Base-by-base conservation (phyloP, 495 filamentous ascomycete species). In the Tuber umbilicatum region DNA sequence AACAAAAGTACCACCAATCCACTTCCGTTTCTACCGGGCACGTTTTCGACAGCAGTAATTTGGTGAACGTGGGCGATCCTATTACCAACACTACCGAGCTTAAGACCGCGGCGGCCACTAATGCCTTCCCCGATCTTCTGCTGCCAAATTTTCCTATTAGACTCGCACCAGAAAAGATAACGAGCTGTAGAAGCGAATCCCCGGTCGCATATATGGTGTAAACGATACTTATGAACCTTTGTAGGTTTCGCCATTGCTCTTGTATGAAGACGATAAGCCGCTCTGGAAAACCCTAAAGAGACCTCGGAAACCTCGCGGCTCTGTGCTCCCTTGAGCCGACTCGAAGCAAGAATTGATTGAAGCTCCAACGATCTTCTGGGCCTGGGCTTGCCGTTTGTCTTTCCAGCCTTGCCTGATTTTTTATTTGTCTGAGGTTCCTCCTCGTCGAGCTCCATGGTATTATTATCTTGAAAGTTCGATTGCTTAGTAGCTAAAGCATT, bases 91-190 rank as follows among this genome's bases (percentile, higher is more conserved):
- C 77, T 74, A 27, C 77, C 78, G 7, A 80, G 73, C 55, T 79
- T 79, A 21, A 80, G 70, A 23, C 77, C 78, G 50, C 78, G 78
- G 6, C 78, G 78, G 23, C 78, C 78, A 71, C 78, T 73, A 41
- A 80, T 79, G 38, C 78, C 78, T 74, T 80, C 78, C 23, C 78
- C 78, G 72, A 80, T 80, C 70, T 77, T 80, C 40, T 80, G 78
- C 60, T 80, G 77, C 78, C 78, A 80, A 21, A 80, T 80, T 40
- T 80, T 80, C 68, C 78, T 73, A 19, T 80, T 80, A 38, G 78
- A 80, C 47, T 80, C 78, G 64, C 77, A 79, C 78, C 78, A 80
- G 71, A 80, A 80, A 71, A 80, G 78, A 50, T 80, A 73, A 39
- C 70, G 64, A 17, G 78, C 78, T 5, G 78, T 80, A 31, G 78